Evolutionary conservation across 495 filamentous ascomycete genomes (phyloP).

Genomic region (Penicillium salamii): DNA sequence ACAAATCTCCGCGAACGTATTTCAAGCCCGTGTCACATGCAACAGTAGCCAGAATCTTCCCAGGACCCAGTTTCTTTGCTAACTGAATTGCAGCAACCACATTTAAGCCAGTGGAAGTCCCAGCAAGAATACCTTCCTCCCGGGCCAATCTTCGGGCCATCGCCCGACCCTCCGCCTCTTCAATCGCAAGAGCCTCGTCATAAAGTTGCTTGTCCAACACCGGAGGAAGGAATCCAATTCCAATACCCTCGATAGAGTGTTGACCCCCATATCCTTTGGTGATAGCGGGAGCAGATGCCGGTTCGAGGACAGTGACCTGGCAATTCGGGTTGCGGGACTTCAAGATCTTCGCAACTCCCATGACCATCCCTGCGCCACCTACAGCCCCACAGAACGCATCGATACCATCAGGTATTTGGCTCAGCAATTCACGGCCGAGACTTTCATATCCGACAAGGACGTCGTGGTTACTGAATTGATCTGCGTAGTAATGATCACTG

Average conservation of each 20-base stretch:
- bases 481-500: background rate
- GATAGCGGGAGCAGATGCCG: constrained; percentile 6
- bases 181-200: constrained; percentile 10
- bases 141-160: constrained; percentile 12
- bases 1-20: constrained; percentile 56
- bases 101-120: constrained; percentile 17
- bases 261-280: constrained; percentile 5
- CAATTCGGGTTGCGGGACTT: background rate
- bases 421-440: constrained; percentile 7
- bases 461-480: constrained; percentile 12
- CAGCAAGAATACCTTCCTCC: constrained; percentile 16
- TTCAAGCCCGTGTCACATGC: constrained; percentile 15
- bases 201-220: constrained; percentile 7
- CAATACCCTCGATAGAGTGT: constrained; percentile 14
- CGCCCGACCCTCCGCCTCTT: constrained; percentile 6
- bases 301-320: constrained; percentile 9
- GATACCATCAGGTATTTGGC: constrained; percentile 10
- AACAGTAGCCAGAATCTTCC: constrained; percentile 14
- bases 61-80: constrained; percentile 11
- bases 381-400: constrained; percentile 16
- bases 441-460: constrained; percentile 6
- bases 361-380: constrained; percentile 11
- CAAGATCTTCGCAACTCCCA: constrained; percentile 10
- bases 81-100: constrained; percentile 11
- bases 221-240: constrained; percentile 10